Conservation (phyloP, 2,329 filamentous ascomycete species). For the Nothomitra cinnamomea region DNA sequence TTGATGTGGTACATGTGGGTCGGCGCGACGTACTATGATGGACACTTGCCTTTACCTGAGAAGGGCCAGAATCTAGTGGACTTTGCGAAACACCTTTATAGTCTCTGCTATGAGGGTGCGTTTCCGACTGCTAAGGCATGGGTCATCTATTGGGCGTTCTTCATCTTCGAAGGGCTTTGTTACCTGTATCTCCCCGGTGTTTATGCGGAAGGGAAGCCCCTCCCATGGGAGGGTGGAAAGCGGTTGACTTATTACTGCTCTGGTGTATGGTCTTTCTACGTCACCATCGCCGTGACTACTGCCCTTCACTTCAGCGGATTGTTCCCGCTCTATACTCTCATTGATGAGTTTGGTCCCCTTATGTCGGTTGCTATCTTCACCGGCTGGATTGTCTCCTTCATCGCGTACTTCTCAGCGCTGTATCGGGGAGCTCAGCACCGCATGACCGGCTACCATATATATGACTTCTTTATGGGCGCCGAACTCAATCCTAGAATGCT, state of each 20-base stretch:
- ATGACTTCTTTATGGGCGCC: conserved; percentile 84
- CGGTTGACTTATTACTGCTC: conserved; percentile 93
- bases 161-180: conserved; percentile 64
- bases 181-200: conserved; percentile 82
- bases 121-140: conserved; percentile 73
- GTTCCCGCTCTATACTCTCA: conserved; percentile 79
- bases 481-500: conserved; percentile 80
- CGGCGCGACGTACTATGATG: conserved; percentile 82
- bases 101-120: conserved; percentile 65
- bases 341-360: conserved; percentile 89
- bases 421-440: conserved; percentile 70
- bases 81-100: conserved; percentile 53
- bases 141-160: conserved; percentile 88
- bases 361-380: conserved; percentile 87
- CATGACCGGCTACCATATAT: conserved; percentile 70
- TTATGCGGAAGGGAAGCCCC: conserved; percentile 72
- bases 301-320: conserved; percentile 63
- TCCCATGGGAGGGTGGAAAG: conserved; percentile 66
- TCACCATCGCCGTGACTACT: conserved; percentile 56
- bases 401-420: conserved; percentile 76
- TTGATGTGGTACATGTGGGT: conserved; percentile 99
- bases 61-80: conserved; percentile 49
- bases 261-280: conserved; percentile 71
- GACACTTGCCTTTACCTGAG: conserved; percentile 53
- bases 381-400: conserved; percentile 64